A percentile compares a stretch with the other conserved stretches of the same genome.
phyloP scores from a whole-genome alignment of 2,329 filamentous ascomycete genomes.

The Trichoderma breve region DNA sequence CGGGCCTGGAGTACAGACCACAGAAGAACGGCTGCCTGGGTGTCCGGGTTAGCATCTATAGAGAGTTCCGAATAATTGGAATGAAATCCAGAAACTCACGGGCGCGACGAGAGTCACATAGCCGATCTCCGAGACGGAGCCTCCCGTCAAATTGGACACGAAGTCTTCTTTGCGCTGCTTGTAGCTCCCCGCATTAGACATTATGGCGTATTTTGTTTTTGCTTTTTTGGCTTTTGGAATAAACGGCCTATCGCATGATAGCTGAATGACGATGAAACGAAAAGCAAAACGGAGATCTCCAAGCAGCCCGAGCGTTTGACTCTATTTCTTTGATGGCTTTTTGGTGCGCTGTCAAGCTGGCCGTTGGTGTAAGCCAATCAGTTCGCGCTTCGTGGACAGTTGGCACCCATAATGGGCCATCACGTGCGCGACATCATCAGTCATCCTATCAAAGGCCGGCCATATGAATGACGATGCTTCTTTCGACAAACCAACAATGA shows the following conservation, averaged over 20 bases:
- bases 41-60: not conserved
- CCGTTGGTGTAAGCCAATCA: not conserved
- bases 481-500: not conserved
- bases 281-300: not conserved
- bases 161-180: conserved; percentile 94
- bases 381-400: conserved; percentile 16
- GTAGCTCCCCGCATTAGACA: conserved; percentile 58
- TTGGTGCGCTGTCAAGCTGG: conserved; percentile 7
- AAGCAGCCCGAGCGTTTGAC: not conserved
- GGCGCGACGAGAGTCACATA: conserved; percentile 80
- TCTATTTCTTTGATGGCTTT: not conserved
- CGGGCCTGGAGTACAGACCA: conserved; percentile 88
- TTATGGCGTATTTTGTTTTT: conserved; percentile 24
- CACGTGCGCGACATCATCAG: conserved; percentile 13
- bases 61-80: not conserved
- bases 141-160: conserved; percentile 86
- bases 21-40: conserved; percentile 73
- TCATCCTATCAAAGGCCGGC: not conserved
- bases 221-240: not conserved
- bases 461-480: not conserved
- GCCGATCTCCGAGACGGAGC: conserved; percentile 81
- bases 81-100: conserved; percentile 47
- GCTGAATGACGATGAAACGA: not conserved
- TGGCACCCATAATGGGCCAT: conserved; percentile 13
- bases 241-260: conserved; percentile 10